phyloP scores from a whole-genome alignment of 306 rosid species.

The Cyclanthera cordifolia region DNA sequence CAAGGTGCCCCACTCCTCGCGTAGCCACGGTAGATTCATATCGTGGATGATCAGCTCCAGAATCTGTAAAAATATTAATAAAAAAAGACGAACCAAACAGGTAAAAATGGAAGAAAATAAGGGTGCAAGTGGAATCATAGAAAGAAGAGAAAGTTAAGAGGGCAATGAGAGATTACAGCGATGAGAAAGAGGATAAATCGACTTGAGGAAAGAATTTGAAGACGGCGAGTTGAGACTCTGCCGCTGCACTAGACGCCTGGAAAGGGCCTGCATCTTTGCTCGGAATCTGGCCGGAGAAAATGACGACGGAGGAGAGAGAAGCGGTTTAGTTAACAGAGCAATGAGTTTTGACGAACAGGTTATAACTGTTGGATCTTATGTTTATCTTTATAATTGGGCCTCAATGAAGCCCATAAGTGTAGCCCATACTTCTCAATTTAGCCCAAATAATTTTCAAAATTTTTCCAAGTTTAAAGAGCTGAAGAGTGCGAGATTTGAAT shows the following conservation, averaged over 20 bases:
- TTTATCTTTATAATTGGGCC: background rate
- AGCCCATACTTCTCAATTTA: background rate
- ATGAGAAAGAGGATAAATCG: conserved; percentile 46
- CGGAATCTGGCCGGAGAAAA: conserved; percentile 18
- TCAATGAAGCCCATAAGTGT: background rate
- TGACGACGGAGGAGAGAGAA: background rate
- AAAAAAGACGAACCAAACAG: background rate
- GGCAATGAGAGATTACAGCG: conserved; percentile 32
- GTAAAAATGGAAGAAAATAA: background rate
- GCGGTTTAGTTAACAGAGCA: background rate
- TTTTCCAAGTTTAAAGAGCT: no score
- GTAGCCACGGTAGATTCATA: conserved; percentile 55
- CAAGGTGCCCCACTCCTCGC: conserved; percentile 74
- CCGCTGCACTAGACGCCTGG: conserved; percentile 63
- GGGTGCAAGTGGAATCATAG: background rate
- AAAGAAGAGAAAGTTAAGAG: background rate
- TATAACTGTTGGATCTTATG: background rate
- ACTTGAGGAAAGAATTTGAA: conserved; percentile 34
- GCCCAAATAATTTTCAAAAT: background rate
- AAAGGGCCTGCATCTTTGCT: conserved; percentile 62
- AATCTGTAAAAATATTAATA: conserved; percentile 28
- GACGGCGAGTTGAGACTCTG: conserved; percentile 35
- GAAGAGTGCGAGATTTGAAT: no score
- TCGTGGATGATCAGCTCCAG: conserved; percentile 54
- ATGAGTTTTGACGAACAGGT: background rate